Conservation (phyloP, 2,329 filamentous ascomycete genomes). For the Arthrobotrys conoides region DNA sequence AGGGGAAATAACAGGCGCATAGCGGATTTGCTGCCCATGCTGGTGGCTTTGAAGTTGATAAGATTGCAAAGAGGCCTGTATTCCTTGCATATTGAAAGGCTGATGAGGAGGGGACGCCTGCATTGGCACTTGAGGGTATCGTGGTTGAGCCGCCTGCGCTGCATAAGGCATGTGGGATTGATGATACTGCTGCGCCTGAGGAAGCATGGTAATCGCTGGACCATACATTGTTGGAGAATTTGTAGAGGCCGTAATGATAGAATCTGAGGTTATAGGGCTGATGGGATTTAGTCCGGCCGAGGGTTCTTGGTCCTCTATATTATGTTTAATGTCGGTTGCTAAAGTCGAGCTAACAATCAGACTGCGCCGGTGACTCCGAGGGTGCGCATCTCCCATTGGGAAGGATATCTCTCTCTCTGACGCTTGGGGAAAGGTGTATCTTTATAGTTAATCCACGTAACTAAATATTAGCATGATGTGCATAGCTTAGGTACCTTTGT, state of each 20-base stretch:
- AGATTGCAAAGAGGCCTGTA: slow-evolving; percentile 51
- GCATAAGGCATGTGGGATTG: slow-evolving; percentile 55
- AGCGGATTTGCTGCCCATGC: slow-evolving; percentile 52
- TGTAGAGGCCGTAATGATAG: slow-evolving; percentile 40
- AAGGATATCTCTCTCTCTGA: slow-evolving; percentile 46
- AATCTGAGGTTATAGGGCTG: slow-evolving; percentile 37
- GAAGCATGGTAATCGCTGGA: slow-evolving; percentile 53
- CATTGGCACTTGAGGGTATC: slow-evolving; percentile 45
- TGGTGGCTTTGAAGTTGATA: slow-evolving; percentile 56
- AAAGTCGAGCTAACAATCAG: slow-evolving; percentile 60
- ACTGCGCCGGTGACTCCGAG: slow-evolving; percentile 59
- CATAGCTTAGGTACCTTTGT: slow-evolving; percentile 51
- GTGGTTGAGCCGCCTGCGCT: slow-evolving; percentile 41
- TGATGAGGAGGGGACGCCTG: slow-evolving; percentile 51
- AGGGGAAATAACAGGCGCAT: slow-evolving; percentile 48
- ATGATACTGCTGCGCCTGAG: slow-evolving; percentile 52
- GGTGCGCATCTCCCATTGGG: slow-evolving; percentile 61
- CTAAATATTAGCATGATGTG: slow-evolving; percentile 21
- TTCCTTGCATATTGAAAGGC: slow-evolving; percentile 53
- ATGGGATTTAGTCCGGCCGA: slow-evolving; percentile 32
- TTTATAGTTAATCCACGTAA: slow-evolving; percentile 49
- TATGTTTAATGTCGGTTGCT: slow-evolving; percentile 60
- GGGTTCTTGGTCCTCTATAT: slow-evolving; percentile 49
- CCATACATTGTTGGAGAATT: slow-evolving; percentile 59
- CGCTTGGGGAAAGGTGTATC: slow-evolving; percentile 33